Evolutionary conservation across 176 grass and related monocot species (phyloP).

Genomic region (Poa pratensis): DNA sequence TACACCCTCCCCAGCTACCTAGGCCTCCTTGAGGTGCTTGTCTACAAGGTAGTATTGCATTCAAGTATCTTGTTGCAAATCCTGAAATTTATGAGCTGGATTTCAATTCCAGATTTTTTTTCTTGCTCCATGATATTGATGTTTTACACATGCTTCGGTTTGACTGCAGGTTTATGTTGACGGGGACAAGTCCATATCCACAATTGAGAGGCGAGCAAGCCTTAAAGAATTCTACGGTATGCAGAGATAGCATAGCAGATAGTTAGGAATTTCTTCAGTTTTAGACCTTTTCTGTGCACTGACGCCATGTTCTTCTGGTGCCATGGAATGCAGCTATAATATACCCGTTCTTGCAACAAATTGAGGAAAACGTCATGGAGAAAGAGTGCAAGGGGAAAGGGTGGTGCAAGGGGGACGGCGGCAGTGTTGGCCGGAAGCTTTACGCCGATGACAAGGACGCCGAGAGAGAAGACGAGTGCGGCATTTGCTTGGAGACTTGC

Average conservation of each 20-base stretch:
- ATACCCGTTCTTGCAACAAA: conserved; percentile 96
- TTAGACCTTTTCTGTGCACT: not conserved
- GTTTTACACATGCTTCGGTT: conserved; percentile 2
- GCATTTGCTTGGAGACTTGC: conserved; percentile 93
- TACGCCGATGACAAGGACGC: conserved; percentile 61
- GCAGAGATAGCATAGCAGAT: conserved; percentile 16
- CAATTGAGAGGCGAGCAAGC: conserved; percentile 86
- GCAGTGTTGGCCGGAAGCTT: conserved; percentile 51
- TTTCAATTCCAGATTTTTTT: not conserved
- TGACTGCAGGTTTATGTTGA: conserved; percentile 84
- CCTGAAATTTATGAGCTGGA: not conserved
- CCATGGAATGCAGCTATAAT: conserved; percentile 77
- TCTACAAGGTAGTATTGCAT: conserved; percentile 69
- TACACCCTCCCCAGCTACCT: conserved; percentile 83
- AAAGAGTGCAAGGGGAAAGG: conserved; percentile 74
- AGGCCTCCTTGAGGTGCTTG: conserved; percentile 96
- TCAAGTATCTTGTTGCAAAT: not conserved
- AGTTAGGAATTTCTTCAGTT: conserved; percentile 8
- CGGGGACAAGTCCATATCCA: conserved; percentile 76
- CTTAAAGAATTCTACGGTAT: conserved; percentile 92
- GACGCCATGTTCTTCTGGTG: not conserved
- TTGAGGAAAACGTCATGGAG: conserved; percentile 74
- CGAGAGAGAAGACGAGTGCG: conserved; percentile 92
- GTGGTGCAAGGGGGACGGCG: conserved; percentile 55
- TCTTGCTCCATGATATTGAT: not conserved